phyloP scores from a whole-genome alignment of 345 rosid genomes.

The Anacardium occidentale region DNA sequence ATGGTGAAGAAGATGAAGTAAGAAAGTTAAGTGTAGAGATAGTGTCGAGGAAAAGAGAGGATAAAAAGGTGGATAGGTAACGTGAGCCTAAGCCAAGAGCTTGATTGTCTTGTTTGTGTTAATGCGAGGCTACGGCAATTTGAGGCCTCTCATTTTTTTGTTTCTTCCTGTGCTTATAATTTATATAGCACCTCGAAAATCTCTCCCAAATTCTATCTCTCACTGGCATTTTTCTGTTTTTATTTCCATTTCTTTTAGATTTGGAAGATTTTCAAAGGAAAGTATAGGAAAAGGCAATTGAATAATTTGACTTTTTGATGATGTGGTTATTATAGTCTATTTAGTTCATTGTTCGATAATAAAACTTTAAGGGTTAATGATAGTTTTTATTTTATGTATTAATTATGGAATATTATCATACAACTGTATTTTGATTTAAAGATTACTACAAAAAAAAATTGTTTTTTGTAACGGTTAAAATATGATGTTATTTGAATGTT shows the following conservation, averaged over 20 bases:
- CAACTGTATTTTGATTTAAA: no score
- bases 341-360: no score
- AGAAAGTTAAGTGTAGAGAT: slow-evolving; percentile 8
- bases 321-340: no score
- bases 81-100: slow-evolving; percentile 40
- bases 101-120: background rate
- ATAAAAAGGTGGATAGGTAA: slow-evolving; percentile 59
- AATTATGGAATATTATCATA: no score
- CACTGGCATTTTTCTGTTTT: background rate
- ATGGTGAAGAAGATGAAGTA: background rate
- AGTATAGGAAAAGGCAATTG: background rate
- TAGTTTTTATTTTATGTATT: no score
- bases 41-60: slow-evolving; percentile 28
- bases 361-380: no score
- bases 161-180: no score
- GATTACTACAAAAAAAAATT: no score
- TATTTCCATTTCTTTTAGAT: background rate
- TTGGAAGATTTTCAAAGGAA: no score
- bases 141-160: slow-evolving; percentile 59
- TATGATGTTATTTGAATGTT: no score
- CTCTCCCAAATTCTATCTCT: background rate
- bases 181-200: slow-evolving; percentile 16
- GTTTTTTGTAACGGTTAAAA: no score
- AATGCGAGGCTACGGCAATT: slow-evolving; percentile 46
- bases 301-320: no score